Conservation (phyloP, 352 stramenopile genomes). For the Globisporangium iwayamae region DNA sequence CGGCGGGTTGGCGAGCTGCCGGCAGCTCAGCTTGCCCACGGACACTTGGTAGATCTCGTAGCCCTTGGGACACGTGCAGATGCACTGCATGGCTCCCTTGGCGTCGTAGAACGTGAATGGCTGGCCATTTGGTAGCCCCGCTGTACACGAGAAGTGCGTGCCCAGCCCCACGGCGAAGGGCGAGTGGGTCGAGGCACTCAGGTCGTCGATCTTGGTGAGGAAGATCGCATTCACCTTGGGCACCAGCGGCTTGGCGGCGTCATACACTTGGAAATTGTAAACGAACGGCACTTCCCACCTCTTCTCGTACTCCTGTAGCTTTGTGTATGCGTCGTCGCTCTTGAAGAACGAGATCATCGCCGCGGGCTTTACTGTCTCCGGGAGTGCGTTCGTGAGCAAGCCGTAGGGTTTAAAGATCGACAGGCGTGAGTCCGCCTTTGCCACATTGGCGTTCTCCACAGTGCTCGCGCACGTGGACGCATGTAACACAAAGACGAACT, state of each 20-base stretch:
- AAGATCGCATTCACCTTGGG: slow-evolving; percentile 13
- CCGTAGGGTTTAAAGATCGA: background rate
- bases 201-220: slow-evolving; percentile 5
- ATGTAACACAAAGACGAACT: slow-evolving; percentile 12
- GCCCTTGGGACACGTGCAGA: slow-evolving; percentile 21
- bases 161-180: background rate
- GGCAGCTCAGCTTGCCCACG: slow-evolving; percentile 1
- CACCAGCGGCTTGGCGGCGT: background rate
- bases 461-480: background rate
- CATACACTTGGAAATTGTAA: slow-evolving; percentile 18
- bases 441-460: background rate
- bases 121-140: slow-evolving; percentile 11
- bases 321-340: slow-evolving; percentile 7
- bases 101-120: slow-evolving; percentile 13
- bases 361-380: background rate
- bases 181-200: background rate
- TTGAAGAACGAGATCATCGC: slow-evolving; percentile 10
- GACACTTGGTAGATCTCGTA: slow-evolving; percentile 10
- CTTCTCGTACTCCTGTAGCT: slow-evolving; percentile 6
- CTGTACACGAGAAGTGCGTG: slow-evolving; percentile 12
- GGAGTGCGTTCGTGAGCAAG: background rate
- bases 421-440: background rate
- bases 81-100: slow-evolving; percentile 3
- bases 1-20: slow-evolving; percentile 7
- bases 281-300: slow-evolving; percentile 1